phyloP scores from a whole-genome alignment of 306 rosid species.

The Prosopis cineraria region DNA sequence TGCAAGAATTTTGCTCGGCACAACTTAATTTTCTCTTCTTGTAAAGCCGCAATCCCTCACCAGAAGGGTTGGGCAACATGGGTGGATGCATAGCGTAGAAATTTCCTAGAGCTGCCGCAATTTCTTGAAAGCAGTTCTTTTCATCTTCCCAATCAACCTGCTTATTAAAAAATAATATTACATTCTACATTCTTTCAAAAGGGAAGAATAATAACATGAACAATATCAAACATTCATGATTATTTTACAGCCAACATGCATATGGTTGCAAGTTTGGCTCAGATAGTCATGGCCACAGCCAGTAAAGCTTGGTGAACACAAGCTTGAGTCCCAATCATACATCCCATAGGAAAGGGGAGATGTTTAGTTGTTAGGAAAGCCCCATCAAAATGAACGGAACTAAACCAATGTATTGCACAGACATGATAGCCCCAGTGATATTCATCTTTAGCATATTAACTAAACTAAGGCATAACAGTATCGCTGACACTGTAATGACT shows the following conservation, averaged over 20 bases:
- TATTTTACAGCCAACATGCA: slow-evolving; percentile 6
- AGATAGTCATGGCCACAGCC: not conserved
- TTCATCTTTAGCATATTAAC: not conserved
- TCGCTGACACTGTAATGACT: not conserved
- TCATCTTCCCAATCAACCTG: slow-evolving; percentile 90
- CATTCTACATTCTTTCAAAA: slow-evolving; percentile 25
- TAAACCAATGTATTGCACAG: not conserved
- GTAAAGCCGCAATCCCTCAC: slow-evolving; percentile 69
- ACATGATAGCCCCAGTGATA: not conserved
- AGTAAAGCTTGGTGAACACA: not conserved
- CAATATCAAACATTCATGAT: slow-evolving; percentile 22
- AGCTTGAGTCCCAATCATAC: not conserved
- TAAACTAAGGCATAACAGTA: slow-evolving; percentile 23
- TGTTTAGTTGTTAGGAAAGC: slow-evolving; percentile 12
- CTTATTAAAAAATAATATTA: slow-evolving; percentile 30
- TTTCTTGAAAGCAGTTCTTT: slow-evolving; percentile 68
- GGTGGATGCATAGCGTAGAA: slow-evolving; percentile 96
- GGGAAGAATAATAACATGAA: not conserved
- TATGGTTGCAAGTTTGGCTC: not conserved
- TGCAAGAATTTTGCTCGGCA: slow-evolving; percentile 38
- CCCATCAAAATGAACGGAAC: slow-evolving; percentile 17
- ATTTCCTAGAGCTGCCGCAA: slow-evolving; percentile 86
- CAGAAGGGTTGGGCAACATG: slow-evolving; percentile 85
- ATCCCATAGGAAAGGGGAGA: not conserved
- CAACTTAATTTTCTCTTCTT: slow-evolving; percentile 49